Percentiles rank a stretch among this genome's conserved stretches.
Evolutionary conservation across 1,284 basidiomycete genomes (phyloP).

Genomic region (Malassezia globosa): DNA sequence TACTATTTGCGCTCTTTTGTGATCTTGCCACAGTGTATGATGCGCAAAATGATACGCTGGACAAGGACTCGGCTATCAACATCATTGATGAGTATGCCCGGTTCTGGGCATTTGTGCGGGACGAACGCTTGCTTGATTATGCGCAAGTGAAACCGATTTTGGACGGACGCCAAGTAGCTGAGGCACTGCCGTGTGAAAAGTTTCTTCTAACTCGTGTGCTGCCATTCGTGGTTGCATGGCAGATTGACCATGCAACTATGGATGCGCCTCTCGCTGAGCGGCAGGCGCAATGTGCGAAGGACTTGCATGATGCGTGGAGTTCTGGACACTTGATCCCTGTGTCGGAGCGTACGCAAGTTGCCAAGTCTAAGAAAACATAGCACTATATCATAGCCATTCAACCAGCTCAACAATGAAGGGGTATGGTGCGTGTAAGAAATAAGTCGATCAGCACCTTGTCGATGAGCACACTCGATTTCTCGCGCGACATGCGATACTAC

Average conservation of each 20-base stretch:
- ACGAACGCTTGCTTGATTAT: slow-evolving; percentile 16
- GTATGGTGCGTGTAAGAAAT: not conserved
- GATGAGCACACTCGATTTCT: too few relatives aligned
- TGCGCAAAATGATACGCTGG: not conserved
- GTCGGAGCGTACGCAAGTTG: slow-evolving; percentile 18
- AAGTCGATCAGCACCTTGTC: too few relatives aligned
- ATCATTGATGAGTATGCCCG: slow-evolving; percentile 16
- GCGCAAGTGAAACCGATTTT: slow-evolving; percentile 25
- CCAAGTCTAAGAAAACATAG: not conserved
- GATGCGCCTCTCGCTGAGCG: not conserved
- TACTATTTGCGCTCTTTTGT: slow-evolving; percentile 25
- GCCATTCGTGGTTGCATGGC: slow-evolving; percentile 33
- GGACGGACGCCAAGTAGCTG: slow-evolving; percentile 32
- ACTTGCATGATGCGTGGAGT: slow-evolving; percentile 30
- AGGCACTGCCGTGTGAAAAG: slow-evolving; percentile 21
- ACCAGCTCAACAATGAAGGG: not conserved
- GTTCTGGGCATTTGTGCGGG: slow-evolving; percentile 23
- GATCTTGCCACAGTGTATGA: slow-evolving; percentile 17
- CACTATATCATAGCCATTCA: too few relatives aligned
- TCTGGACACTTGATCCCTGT: slow-evolving; percentile 28
- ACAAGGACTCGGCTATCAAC: slow-evolving; percentile 4
- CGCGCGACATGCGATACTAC: not conserved
- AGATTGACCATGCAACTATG: slow-evolving; percentile 19
- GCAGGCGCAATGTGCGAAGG: slow-evolving; percentile 19
- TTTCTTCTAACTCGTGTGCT: slow-evolving; percentile 28